These are phyloP conservation scores for Pestalotiopsis sp. DNA, from an alignment of 2,329 filamentous ascomycete genomes.

Conservation along the genomic window DNA sequence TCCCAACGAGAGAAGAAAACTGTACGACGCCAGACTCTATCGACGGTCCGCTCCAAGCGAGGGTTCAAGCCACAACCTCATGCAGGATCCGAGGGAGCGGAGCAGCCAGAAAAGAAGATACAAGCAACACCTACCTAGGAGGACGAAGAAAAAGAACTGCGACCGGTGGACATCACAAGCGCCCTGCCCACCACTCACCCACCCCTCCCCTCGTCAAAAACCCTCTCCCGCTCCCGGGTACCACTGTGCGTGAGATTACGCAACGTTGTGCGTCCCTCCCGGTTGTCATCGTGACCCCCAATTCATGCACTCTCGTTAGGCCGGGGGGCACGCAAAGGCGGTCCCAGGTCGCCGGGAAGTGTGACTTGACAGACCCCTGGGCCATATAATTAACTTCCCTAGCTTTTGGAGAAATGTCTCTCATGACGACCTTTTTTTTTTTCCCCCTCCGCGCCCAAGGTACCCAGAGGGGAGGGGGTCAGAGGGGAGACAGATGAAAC, in stretches of 20 bases:
- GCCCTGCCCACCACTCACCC: no score
- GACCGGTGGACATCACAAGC: neutral
- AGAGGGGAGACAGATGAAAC: slow-evolving; percentile 19
- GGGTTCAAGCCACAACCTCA: neutral
- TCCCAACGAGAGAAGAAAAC: no score
- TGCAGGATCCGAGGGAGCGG: neutral
- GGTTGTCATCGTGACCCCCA: neutral
- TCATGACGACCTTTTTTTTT: neutral
- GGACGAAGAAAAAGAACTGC: neutral
- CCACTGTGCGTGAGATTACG: neutral
- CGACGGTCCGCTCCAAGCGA: neutral
- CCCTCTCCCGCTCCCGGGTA: neutral
- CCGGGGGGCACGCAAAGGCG: neutral
- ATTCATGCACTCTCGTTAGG: neutral
- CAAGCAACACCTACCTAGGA: neutral
- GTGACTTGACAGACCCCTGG: neutral
- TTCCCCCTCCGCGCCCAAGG: neutral
- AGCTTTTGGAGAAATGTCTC: neutral
- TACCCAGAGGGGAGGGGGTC: neutral
- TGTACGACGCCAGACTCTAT: neutral
- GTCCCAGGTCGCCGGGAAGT: neutral
- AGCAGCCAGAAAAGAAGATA: neutral
- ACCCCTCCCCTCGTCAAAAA: neutral
- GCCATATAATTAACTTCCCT: neutral
- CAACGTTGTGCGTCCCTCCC: neutral